Percentiles rank a stretch among this genome's conserved stretches.
phyloP scores from a whole-genome alignment of 495 filamentous ascomycete genomes.

The Emericellopsis terricola region DNA sequence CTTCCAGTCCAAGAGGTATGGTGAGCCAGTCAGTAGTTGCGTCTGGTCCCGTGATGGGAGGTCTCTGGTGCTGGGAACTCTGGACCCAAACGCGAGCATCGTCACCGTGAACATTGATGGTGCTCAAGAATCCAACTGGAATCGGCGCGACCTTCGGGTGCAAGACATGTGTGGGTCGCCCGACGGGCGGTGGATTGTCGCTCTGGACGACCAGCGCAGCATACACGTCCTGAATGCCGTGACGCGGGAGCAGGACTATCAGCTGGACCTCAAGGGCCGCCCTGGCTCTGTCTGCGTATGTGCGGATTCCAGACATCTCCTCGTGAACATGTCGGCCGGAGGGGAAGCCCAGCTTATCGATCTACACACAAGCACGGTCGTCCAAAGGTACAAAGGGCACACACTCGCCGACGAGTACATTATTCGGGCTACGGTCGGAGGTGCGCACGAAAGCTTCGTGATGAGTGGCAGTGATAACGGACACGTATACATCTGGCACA shows the following conservation, averaged over 20 bases:
- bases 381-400: constrained; percentile 57
- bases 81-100: constrained; percentile 47
- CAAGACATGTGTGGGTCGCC: constrained; percentile 68
- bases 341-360: constrained; percentile 61
- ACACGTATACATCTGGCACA: constrained; percentile 73
- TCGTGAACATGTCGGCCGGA: constrained; percentile 68
- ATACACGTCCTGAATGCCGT: constrained; percentile 71
- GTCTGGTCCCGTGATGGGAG: constrained; percentile 69
- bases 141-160: constrained; percentile 55
- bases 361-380: constrained; percentile 50
- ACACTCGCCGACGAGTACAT: constrained; percentile 51
- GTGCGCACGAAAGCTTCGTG: constrained; percentile 79
- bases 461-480: constrained; percentile 66
- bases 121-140: constrained; percentile 36
- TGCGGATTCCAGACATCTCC: constrained; percentile 54
- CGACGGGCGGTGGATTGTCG: constrained; percentile 61
- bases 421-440: constrained; percentile 71
- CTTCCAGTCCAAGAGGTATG: constrained; percentile 44
- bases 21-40: constrained; percentile 68
- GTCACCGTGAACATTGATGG: constrained; percentile 44
- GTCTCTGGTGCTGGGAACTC: constrained; percentile 63
- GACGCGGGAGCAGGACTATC: constrained; percentile 55
- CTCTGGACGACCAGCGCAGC: constrained; percentile 47
- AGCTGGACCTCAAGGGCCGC: constrained; percentile 43
- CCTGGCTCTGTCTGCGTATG: constrained; percentile 69